Percentiles rank a stretch among this genome's conserved stretches.
Conservation (phyloP, 129 eudicot genomes). For the Silybum marianum region DNA sequence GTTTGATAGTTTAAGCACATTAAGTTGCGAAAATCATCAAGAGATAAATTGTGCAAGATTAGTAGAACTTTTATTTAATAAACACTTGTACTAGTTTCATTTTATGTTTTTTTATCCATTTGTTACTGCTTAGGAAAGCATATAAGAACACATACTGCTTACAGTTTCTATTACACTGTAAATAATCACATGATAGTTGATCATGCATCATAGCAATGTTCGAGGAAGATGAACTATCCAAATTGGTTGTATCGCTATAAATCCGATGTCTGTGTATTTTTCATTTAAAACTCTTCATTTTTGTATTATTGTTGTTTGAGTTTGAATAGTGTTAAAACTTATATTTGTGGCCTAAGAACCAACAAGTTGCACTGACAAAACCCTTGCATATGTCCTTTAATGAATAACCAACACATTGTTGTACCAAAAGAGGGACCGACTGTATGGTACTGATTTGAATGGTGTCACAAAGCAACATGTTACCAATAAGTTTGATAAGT, state of each 20-base stretch:
- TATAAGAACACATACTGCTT: no score
- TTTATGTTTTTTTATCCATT: neutral
- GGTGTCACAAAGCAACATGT: neutral
- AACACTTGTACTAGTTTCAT: neutral
- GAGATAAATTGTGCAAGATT: no score
- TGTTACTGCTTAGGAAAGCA: neutral
- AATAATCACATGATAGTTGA: neutral
- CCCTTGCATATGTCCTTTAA: neutral
- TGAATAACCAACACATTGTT: neutral
- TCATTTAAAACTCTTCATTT: neutral
- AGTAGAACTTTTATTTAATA: no score
- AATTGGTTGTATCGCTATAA: neutral
- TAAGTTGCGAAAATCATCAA: no score
- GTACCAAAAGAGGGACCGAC: neutral
- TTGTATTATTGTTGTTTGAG: neutral
- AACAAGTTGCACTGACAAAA: neutral
- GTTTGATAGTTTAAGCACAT: neutral
- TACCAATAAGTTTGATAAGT: neutral
- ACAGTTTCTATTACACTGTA: neutral
- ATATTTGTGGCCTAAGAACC: neutral
- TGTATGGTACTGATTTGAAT: neutral
- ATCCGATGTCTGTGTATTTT: neutral
- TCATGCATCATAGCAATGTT: neutral
- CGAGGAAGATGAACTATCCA: neutral
- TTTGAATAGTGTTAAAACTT: neutral